Conservation (phyloP, 257 asterid species). For the Fraxinus americana region DNA sequence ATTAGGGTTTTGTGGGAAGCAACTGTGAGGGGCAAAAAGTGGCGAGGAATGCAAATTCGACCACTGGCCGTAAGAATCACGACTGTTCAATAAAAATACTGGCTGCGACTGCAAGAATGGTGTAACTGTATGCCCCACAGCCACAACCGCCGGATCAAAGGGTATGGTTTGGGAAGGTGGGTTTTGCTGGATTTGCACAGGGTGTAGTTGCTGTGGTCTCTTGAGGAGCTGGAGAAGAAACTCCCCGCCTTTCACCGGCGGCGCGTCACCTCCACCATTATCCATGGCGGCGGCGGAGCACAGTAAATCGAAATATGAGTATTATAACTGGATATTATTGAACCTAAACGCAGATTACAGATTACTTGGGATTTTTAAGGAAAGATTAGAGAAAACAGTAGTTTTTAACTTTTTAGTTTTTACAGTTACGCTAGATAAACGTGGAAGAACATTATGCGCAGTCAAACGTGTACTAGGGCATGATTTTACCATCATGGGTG, state of each 20-base stretch:
- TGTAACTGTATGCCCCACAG: constrained; percentile 60
- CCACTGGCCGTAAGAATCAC: constrained; percentile 31
- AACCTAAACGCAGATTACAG: background rate
- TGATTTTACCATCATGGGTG: too few species aligned
- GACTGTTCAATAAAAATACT: constrained; percentile 27
- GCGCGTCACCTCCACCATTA: constrained; percentile 64
- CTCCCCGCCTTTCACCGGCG: constrained; percentile 68
- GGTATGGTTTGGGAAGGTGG: constrained; percentile 41
- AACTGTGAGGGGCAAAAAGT: constrained; percentile 52
- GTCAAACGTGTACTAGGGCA: background rate
- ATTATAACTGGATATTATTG: background rate
- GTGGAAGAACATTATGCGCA: background rate
- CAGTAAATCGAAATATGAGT: background rate
- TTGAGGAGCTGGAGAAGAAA: constrained; percentile 78
- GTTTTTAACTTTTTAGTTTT: background rate
- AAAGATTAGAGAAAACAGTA: background rate
- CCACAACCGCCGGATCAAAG: constrained; percentile 86
- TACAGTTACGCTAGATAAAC: background rate
- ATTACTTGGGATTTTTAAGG: background rate
- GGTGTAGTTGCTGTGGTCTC: constrained; percentile 34
- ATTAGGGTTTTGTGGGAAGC: constrained; percentile 66
- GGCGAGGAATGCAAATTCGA: constrained; percentile 44
- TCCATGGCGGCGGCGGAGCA: constrained; percentile 32
- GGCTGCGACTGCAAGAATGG: constrained; percentile 31
- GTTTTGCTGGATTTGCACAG: constrained; percentile 24